Conservation (phyloP, 345 rosid species). For the Hibiscus tridactylites region DNA sequence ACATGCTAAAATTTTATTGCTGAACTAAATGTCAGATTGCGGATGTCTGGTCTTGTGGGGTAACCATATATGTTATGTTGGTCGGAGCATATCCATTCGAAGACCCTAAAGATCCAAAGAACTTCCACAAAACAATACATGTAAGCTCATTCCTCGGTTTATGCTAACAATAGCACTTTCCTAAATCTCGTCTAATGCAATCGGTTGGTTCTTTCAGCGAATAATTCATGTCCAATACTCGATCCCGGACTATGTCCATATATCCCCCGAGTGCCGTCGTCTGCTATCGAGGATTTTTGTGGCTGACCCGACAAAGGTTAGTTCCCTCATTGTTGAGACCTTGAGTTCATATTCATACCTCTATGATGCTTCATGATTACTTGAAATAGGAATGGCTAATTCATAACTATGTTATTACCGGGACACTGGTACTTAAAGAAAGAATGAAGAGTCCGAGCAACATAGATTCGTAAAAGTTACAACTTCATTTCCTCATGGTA, state of each 20-base stretch:
- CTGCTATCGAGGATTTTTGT: slow-evolving; percentile 88
- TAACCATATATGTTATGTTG: slow-evolving; percentile 89
- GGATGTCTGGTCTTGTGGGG: slow-evolving; percentile 99
- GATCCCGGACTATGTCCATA: slow-evolving; percentile 85
- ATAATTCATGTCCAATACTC: slow-evolving; percentile 87
- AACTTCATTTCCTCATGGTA: neutral
- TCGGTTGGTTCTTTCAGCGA: slow-evolving; percentile 46
- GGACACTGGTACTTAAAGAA: neutral
- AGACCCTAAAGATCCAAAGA: slow-evolving; percentile 95
- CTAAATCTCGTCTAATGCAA: slow-evolving; percentile 3
- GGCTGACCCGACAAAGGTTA: slow-evolving; percentile 85
- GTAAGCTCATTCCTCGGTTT: slow-evolving; percentile 26
- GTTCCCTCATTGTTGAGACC: slow-evolving; percentile 12
- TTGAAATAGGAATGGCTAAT: neutral
- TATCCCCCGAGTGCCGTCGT: slow-evolving; percentile 87
- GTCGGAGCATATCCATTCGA: slow-evolving; percentile 99
- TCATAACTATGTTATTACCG: neutral
- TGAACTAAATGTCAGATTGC: slow-evolving; percentile 43
- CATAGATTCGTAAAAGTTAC: neutral
- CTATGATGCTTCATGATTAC: neutral
- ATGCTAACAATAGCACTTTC: neutral
- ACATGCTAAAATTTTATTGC: neutral
- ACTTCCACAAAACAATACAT: slow-evolving; percentile 83
- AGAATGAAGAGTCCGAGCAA: neutral
- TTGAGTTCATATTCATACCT: neutral